These are phyloP conservation scores for Rhipidocladum racemiflorum DNA, from an alignment of 176 grass and related monocot species.

Conservation along the genomic window DNA sequence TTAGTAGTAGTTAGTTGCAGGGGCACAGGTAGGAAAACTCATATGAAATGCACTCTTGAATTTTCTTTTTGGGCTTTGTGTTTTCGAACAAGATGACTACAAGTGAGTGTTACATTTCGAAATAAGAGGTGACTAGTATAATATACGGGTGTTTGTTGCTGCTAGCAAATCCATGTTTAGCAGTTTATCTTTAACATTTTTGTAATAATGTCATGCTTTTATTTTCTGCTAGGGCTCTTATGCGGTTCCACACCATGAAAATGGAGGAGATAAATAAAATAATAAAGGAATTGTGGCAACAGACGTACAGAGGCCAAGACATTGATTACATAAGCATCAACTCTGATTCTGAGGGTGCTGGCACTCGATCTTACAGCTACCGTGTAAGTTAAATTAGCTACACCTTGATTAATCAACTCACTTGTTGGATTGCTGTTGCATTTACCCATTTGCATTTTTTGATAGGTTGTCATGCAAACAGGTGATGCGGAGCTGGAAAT, in stretches of 20 bases:
- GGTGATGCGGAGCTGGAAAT: slow-evolving; percentile 96
- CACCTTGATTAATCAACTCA: not conserved
- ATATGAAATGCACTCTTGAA: not conserved
- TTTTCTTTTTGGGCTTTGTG: not conserved
- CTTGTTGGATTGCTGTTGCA: slow-evolving; percentile 7
- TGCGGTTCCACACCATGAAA: slow-evolving; percentile 97
- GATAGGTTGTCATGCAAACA: slow-evolving; percentile 95
- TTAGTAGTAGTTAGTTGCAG: not conserved
- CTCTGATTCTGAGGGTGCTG: slow-evolving; percentile 89
- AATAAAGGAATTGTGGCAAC: slow-evolving; percentile 98
- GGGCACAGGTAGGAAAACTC: not conserved
- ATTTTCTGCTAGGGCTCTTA: slow-evolving; percentile 70
- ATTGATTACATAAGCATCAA: slow-evolving; percentile 93
- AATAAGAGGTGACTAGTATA: not conserved
- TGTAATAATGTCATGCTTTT: not conserved
- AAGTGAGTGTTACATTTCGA: not conserved
- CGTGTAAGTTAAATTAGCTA: slow-evolving; percentile 61
- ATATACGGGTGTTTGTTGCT: not conserved
- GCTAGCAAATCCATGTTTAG: not conserved
- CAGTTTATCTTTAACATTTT: not conserved
- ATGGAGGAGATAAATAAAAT: slow-evolving; percentile 99
- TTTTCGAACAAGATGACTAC: not conserved
- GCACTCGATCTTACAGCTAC: slow-evolving; percentile 93
- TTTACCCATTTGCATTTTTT: slow-evolving; percentile 8
- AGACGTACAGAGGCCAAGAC: slow-evolving; percentile 96